Base-by-base conservation (phyloP, 148 eudicot species). In the Heliosperma pusillum region DNA sequence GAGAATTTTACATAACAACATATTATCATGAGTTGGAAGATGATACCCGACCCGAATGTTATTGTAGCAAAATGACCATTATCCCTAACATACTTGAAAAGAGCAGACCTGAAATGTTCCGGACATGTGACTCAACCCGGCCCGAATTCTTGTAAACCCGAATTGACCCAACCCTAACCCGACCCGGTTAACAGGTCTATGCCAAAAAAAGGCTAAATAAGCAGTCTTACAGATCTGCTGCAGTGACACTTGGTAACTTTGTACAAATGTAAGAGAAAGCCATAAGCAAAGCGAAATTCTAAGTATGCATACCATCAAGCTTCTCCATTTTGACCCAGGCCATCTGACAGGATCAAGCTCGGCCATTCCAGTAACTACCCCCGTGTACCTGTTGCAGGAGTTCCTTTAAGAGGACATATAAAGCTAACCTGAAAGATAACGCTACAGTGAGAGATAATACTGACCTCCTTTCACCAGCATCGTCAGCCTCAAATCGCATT, bases 291-390 rank as follows among this genome's bases (percentile, higher is more conserved):
- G 13, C 13, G 30, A 19, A 6, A 0, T 47, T 63, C 0, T 57
- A 53, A 11, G 0, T 58, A 52, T 27, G 59, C 88, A 60, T 90
- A 96, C 99, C 97, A 87, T 78, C 42, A 96, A 75, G 90, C 91
- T 86, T 82, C 89, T 90, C 99, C 99, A 96, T 79, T 90, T 96
- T 10, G 99, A 96, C 66, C 99, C 91, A 33, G 93, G 89, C 99
- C 99, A 96, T 65, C 91, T 87, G 62, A 80, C 76, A 24, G 97
- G 97, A 84, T 96, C 99, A 22, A 84, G 75, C 76, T 90, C 99
- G 68, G 90, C 74, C 60, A 88, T 78, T 50, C 99, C 97, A 53
- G 89, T 84, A 66, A 96, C 82, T 2, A 96, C 87, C 29, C 99
- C 99, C 21, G 91, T 83, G 82, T 78, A 92, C 89, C 96, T 92